Evolutionary conservation across 2,329 filamentous ascomycete species (phyloP), one percentile per base, ranked within the genome.

Genomic region (Clonostachys byssicola): DNA sequence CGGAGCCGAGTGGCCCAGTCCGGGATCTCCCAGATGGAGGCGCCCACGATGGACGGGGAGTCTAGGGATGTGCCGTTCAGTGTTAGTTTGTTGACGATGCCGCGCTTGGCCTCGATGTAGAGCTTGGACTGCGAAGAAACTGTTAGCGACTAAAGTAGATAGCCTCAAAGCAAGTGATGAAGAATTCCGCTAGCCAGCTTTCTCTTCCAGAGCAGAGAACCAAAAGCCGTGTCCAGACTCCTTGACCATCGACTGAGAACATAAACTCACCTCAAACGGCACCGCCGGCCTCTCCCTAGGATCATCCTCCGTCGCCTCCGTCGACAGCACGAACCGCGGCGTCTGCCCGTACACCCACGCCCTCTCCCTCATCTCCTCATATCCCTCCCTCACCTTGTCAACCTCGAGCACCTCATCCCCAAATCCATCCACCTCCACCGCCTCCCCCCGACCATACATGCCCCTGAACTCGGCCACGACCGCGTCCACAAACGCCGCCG

Each of bases 341-440:
- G 92, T 96, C 67, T 96, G 91, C 3, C 80, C 80, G 65, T 86
- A 96, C 49, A 86, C 86, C 90, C 91, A 96, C 12, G 83, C 79
- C 5, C 70, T 65, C 0, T 83, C 85, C 76, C 83, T 53, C 36
- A 56, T 43, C 51, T 66, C 64, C 6, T 55, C 51, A 34, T 62
- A 63, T 2, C 64, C 64, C 18, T 56, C 54, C n/a, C 48, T 49
- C 9, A 95, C 77, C 20, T 18, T 38, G 3, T 18, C 49, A 53
- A 61, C 59, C 51, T 64, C 68, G 41, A 73, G 68, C 0, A 68
- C 65, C 2, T 69, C 60, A 4, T 80, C 75, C n/a, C 77, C 77
- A 8, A 88, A 70, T 6, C 60, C 56, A 2, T 54, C 57, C 13
- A 14, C 35, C 14, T 20, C 42, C 13, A 35, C 40, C 16, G 40